These are phyloP conservation scores for Sinapis alba DNA, from an alignment of 441 rosid genomes.

Conservation along the genomic window DNA sequence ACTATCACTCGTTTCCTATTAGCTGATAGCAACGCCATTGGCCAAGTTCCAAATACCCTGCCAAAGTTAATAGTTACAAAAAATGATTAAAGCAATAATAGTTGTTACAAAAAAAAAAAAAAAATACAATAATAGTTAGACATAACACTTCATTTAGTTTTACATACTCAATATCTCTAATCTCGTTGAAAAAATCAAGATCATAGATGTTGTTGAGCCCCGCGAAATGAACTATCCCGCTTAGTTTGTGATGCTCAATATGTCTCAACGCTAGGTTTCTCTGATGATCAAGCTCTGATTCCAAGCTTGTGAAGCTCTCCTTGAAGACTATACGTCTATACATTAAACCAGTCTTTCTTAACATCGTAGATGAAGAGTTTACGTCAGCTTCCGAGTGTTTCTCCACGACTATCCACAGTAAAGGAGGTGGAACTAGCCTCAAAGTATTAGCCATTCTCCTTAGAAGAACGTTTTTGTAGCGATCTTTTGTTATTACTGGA, in stretches of 20 bases:
- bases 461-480: slow-evolving; percentile 51
- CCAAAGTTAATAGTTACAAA: background rate
- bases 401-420: slow-evolving; percentile 89
- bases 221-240: slow-evolving; percentile 91
- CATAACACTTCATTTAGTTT: background rate
- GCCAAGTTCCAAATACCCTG: slow-evolving; percentile 95
- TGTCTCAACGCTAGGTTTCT: slow-evolving; percentile 79
- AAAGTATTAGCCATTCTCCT: slow-evolving; percentile 75
- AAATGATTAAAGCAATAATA: background rate
- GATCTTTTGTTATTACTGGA: slow-evolving; percentile 47
- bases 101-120: too few relatives aligned
- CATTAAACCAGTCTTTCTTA: slow-evolving; percentile 87
- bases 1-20: slow-evolving; percentile 63
- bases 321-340: slow-evolving; percentile 79
- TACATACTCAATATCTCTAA: slow-evolving; percentile 80
- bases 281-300: slow-evolving; percentile 72
- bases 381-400: slow-evolving; percentile 45
- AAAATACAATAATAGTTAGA: too few relatives aligned
- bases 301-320: slow-evolving; percentile 70
- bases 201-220: slow-evolving; percentile 84
- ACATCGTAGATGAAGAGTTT: slow-evolving; percentile 47
- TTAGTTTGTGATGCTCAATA: slow-evolving; percentile 73
- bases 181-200: slow-evolving; percentile 82
- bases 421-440: slow-evolving; percentile 69
- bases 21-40: slow-evolving; percentile 68